Evolutionary conservation across 1,284 basidiomycete genomes (phyloP).

Genomic region (Pterulicium gracile): DNA sequence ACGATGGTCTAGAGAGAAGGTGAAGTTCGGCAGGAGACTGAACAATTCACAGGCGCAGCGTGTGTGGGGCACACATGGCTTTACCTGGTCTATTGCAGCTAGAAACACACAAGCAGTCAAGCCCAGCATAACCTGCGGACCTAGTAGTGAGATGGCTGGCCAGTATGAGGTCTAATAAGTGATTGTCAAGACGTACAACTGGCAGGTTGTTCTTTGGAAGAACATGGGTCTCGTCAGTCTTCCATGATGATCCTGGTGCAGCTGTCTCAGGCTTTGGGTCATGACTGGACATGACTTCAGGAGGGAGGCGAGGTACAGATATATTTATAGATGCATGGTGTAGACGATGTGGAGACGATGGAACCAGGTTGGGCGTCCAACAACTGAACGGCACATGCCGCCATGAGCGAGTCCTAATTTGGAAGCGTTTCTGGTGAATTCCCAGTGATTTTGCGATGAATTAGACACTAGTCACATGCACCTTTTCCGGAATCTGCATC

Average conservation of each 20-base stretch:
- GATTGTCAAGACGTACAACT: constrained; percentile 23
- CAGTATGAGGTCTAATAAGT: neutral
- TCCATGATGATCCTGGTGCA: constrained; percentile 41
- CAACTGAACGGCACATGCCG: neutral
- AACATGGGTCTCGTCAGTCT: constrained; percentile 36
- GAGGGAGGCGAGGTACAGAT: neutral
- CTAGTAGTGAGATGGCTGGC: neutral
- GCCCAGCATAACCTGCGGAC: constrained; percentile 37
- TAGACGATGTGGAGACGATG: too few relatives aligned
- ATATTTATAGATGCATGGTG: too few relatives aligned
- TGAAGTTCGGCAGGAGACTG: neutral
- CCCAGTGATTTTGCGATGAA: too few relatives aligned
- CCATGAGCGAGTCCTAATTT: neutral
- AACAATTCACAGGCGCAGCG: constrained; percentile 3
- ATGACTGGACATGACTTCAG: neutral
- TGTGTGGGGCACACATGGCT: constrained; percentile 4
- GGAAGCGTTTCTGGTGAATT: too few relatives aligned
- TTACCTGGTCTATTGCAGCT: constrained; percentile 47
- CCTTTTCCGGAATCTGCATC: too few relatives aligned
- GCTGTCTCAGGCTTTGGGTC: constrained; percentile 11
- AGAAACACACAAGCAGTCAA: constrained; percentile 46
- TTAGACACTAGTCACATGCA: too few relatives aligned
- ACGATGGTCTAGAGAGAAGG: constrained; percentile 48
- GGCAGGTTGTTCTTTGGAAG: constrained; percentile 43
- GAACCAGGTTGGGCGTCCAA: too few relatives aligned